Base-by-base conservation (phyloP, 2,329 filamentous ascomycete genomes). In the Tothia fuscella region DNA sequence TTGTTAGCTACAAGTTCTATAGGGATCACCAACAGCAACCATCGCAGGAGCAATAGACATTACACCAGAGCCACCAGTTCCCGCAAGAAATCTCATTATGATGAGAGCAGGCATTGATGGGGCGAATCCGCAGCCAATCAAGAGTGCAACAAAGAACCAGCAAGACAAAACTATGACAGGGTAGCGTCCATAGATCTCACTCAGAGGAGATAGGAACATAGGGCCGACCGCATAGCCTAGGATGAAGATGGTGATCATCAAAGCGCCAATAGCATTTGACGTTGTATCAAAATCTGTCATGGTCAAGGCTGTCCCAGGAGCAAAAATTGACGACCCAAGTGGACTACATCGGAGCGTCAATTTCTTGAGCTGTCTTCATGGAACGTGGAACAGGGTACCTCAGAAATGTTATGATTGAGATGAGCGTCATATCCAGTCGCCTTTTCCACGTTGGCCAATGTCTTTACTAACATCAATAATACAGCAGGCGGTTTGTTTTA, bases 241-340 rank as follows among this genome's bases (percentile, higher is more conserved):
- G 5, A 61, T 43, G 38, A 56, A 62, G 3, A 62, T 54, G 32
- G 53, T 58, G 26, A 61, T 53, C 3, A 53, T 44, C 24, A 61
- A 54, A 0, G 57, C 51, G 1, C 50, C 52, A 2, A 61, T 46
- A 2, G 58, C 43, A 22, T 53, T 46, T 1, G 55, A 57, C 6
- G 56, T 53, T 24, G 57, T 58, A 37, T 54, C 31, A 22, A 61
- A 59, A 5, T 54, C 55, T 4, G 28, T 38, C 31, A 54, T 54
- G 12, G 59, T 51, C 26, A 56, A 56, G 0, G 53, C 46, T 2
- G 57, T 53, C 2, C 49, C 56, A 0, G 59, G 59, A 2, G 58
- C 57, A 38, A 61, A 51, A 14, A 61, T 60, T 3, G 58, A 56
- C 0, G 57, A 59, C 4, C 55, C 52, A 1, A 62, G 46, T 1